Conservation (phyloP, 2,329 filamentous ascomycete species). For the Fusarium protoensiforme region DNA sequence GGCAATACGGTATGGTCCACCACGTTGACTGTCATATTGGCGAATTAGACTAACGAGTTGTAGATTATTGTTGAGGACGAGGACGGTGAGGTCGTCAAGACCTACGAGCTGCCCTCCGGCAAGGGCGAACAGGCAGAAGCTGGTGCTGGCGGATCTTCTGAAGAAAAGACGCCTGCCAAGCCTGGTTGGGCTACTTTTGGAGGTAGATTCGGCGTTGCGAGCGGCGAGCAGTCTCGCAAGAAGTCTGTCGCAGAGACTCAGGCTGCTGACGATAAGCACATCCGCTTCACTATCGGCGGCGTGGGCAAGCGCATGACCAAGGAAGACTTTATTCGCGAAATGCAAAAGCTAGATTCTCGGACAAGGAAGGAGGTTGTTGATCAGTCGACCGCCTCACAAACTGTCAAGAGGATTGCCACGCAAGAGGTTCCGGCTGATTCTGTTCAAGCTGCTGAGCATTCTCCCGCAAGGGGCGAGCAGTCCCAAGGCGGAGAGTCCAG, state of each 20-base stretch:
- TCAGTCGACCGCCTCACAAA: slow-evolving; percentile 59
- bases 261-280: slow-evolving; percentile 75
- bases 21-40: neutral
- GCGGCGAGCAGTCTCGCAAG: slow-evolving; percentile 49
- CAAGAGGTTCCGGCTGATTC: slow-evolving; percentile 46
- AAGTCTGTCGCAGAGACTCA: slow-evolving; percentile 57
- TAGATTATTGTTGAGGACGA: slow-evolving; percentile 89
- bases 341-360: slow-evolving; percentile 77
- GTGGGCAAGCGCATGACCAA: slow-evolving; percentile 82
- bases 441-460: slow-evolving; percentile 33
- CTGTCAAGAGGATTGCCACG: slow-evolving; percentile 62
- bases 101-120: slow-evolving; percentile 76
- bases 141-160: slow-evolving; percentile 52
- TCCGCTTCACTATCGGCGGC: slow-evolving; percentile 81
- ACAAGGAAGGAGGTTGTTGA: slow-evolving; percentile 67
- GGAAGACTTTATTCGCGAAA: slow-evolving; percentile 80
- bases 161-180: slow-evolving; percentile 53
- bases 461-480: slow-evolving; percentile 13
- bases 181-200: slow-evolving; percentile 64
- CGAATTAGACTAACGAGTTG: slow-evolving; percentile 42
- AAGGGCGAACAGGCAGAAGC: slow-evolving; percentile 51
- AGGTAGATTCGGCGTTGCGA: slow-evolving; percentile 41
- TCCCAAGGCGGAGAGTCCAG: slow-evolving; percentile 7
- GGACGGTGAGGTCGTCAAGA: slow-evolving; percentile 87
- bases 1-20: slow-evolving; percentile 74